Base-by-base conservation (phyloP, 2,329 filamentous ascomycete species). In the Fusarium avenaceum region DNA sequence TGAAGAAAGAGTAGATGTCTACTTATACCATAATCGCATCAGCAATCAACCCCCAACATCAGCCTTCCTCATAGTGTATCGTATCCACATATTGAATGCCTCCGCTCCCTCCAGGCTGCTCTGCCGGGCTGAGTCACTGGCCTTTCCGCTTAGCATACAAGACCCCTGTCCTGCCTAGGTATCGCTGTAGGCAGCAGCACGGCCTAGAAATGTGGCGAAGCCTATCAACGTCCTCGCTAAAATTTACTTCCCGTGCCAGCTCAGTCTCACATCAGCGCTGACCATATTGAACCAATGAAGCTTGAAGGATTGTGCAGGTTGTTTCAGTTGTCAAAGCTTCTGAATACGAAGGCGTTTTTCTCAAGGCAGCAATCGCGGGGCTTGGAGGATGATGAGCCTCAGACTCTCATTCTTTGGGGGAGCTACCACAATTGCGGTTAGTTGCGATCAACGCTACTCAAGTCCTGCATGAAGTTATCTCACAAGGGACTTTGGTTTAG, bases 201-300 rank as follows among this genome's bases (percentile, higher is more conserved):
- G 17, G 9, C 40, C 60, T 22, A 30, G 3, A 30, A 11, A 30
- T 30, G 11, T 13, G 28, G 11, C 28, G 8, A 30, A 30, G 28
- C 28, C 28, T 30, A 30, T 30, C 28, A 30, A 30, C 28, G 28
- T 30, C 28, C 28, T 13, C 28, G 28, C 49, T 48, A n/a, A 32
- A 7, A 17, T 7, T n/a, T 20, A 20, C 46, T 30, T 62, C 51
- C 28, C 10, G 32, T 47, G 48, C 47, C 47, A 65, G 26, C 39
- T 39, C 56, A 69, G 32, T 66, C 66, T 69, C 56, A 69, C 65
- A 38, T 69, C 66, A 66, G 56, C 61, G 20, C 22, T 15, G 20
- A 11, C 3, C 13, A 13, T 17, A 26, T 17, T 10, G 8, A 47
- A 19, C 61, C 53, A 64, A 59, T 63, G 35, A 11, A 13, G 13